Conservation (phyloP, 371 early-diverging fungal genomes). For the Phascolomyces articulosus region DNA sequence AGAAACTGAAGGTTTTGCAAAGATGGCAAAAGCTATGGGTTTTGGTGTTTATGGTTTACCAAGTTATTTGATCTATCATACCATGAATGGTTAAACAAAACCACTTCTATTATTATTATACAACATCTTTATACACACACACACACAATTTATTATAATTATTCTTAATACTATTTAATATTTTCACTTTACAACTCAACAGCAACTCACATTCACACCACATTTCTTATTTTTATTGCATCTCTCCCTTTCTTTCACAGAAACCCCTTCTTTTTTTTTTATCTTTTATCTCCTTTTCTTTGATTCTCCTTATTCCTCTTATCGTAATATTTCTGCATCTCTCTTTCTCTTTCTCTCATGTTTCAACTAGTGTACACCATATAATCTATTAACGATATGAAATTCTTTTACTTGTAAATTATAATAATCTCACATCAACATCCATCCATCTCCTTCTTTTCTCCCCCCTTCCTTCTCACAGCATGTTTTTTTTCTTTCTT, state of each 20-base stretch:
- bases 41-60: slow-evolving; percentile 67
- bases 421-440: neutral
- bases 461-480: too few species aligned
- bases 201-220: neutral
- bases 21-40: slow-evolving; percentile 70
- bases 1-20: slow-evolving; percentile 80
- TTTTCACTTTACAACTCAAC: neutral
- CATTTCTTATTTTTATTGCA: too few species aligned
- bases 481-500: too few species aligned
- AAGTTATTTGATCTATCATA: slow-evolving; percentile 56
- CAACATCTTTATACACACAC: neutral
- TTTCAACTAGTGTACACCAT: slow-evolving; percentile 6
- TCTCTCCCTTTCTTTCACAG: too few species aligned
- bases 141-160: neutral
- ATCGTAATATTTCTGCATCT: neutral
- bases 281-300: neutral
- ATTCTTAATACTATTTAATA: neutral
- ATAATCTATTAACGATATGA: neutral
- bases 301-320: neutral
- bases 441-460: neutral
- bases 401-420: neutral
- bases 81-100: slow-evolving; percentile 18
- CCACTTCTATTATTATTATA: neutral
- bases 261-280: too few species aligned
- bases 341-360: neutral